Evolutionary conservation across 2,329 filamentous ascomycete genomes (phyloP).

Genomic region (Trichoderma semiorbis): DNA sequence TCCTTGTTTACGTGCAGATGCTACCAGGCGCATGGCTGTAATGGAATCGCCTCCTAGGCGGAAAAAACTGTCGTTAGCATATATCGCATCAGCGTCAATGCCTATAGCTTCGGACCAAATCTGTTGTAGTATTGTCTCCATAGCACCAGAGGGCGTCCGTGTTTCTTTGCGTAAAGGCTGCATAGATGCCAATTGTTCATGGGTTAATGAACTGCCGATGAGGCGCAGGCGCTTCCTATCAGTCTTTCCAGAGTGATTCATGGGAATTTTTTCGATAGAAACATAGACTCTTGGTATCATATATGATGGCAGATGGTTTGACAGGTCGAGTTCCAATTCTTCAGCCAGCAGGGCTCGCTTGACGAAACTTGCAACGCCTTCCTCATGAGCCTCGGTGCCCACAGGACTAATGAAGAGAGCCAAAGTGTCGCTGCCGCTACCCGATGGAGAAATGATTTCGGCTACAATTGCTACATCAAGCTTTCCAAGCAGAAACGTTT

Average conservation of each 20-base stretch:
- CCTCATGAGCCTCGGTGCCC: neutral
- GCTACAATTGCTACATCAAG: constrained; percentile 4
- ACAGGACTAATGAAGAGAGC: neutral
- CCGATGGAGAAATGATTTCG: constrained; percentile 11
- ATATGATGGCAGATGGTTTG: neutral
- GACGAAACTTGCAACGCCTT: neutral
- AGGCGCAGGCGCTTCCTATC: constrained; percentile 15
- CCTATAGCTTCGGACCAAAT: constrained; percentile 41
- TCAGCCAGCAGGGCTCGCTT: neutral
- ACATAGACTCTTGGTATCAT: constrained; percentile 15
- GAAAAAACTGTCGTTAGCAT: constrained; percentile 35
- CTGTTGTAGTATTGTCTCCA: constrained; percentile 22
- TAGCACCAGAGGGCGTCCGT: constrained; percentile 12
- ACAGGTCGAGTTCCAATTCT: neutral
- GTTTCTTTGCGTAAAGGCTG: constrained; percentile 16
- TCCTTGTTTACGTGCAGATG: constrained; percentile 29
- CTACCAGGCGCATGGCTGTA: constrained; percentile 37
- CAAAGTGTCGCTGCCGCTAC: neutral
- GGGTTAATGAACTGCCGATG: constrained; percentile 10
- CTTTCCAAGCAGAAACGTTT: neutral
- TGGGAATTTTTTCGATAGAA: neutral
- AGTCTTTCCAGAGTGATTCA: constrained; percentile 10
- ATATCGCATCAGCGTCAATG: constrained; percentile 31
- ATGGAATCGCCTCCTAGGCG: constrained; percentile 41
- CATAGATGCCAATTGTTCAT: constrained; percentile 1